Base-by-base conservation (phyloP, 805 yeast genomes). In the Ogataea corticis region DNA sequence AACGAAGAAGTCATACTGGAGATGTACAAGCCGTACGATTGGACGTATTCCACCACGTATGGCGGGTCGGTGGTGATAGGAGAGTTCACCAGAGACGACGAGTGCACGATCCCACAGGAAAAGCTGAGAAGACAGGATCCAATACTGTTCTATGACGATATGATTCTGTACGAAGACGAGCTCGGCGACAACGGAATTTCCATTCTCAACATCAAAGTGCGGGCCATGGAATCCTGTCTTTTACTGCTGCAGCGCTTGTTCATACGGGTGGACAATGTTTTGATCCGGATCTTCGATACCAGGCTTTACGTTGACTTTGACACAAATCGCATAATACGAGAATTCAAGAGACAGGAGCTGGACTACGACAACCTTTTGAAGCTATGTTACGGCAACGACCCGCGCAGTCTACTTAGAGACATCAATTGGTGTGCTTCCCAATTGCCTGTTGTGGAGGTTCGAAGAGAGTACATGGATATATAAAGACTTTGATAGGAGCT, bases 161-260 rank as follows among this genome's bases (percentile, higher is more conserved):
- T 89, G 71, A 80, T 87, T 6, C 69, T 94, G 27, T 94, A 79
- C 62, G 99, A 94, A 62, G 99, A 94, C 60, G 99, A 94, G 63
- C 71, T 94, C 44, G 98, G 96, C 3, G 99, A 94, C 63, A 94
- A 92, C 63, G 99, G 99, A 7, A 85, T 89, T 14, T 80, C 95
- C 0, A 77, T 87, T 44, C 67, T 87, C 44, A 80, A 82, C 42
- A 82, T 83, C 29, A 91, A 91, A 64, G 78, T 94, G 16, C 70
- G 99, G 50, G 97, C 90, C 3, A 94, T 94, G 97, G 82, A 82
- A 6, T 77, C 83, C 41, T 79, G 96, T 49, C 61, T 94, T 52
- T 68, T 94, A 31, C 56, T 92, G 28, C 70, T 94, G 37, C 79
- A 83, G 40, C 74, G 98, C 37, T 79, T 92, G 55, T 92, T 88